These are phyloP conservation scores for Xylariales sp. DNA, from an alignment of 2,329 filamentous ascomycete species.

Conservation along the genomic window DNA sequence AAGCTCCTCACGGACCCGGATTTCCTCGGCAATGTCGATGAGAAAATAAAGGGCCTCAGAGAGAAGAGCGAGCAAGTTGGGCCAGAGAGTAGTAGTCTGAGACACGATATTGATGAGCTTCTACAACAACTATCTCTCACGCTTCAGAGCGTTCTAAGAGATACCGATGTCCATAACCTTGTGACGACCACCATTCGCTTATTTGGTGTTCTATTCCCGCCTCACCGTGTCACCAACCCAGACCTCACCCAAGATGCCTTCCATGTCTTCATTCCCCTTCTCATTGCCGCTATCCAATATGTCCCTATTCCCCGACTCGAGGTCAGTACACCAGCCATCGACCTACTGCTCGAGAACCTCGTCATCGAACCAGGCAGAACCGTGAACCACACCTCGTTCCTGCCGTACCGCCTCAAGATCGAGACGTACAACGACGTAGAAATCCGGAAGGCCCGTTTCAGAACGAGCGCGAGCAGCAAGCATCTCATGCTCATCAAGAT, in stretches of 20 bases:
- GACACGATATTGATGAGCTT: slow-evolving; percentile 78
- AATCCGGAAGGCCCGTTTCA: slow-evolving; percentile 79
- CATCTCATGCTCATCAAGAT: slow-evolving; percentile 82
- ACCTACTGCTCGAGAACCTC: slow-evolving; percentile 89
- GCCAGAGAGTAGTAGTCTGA: slow-evolving; percentile 74
- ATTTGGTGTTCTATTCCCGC: slow-evolving; percentile 75
- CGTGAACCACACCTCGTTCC: slow-evolving; percentile 86
- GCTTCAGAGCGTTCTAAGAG: slow-evolving; percentile 74
- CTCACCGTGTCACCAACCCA: slow-evolving; percentile 71
- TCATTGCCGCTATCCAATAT: slow-evolving; percentile 83
- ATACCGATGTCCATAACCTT: slow-evolving; percentile 78
- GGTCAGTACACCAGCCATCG: slow-evolving; percentile 82
- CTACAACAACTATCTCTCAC: slow-evolving; percentile 76
- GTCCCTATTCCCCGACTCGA: slow-evolving; percentile 93
- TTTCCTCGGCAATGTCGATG: slow-evolving; percentile 81
- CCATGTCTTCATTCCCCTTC: slow-evolving; percentile 82
- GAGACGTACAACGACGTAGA: slow-evolving; percentile 89
- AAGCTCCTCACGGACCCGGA: slow-evolving; percentile 85
- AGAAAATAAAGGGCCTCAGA: slow-evolving; percentile 63
- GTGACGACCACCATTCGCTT: slow-evolving; percentile 75
- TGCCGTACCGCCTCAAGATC: slow-evolving; percentile 84
- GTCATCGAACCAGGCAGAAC: slow-evolving; percentile 89
- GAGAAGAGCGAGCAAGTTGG: slow-evolving; percentile 71
- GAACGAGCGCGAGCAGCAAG: slow-evolving; percentile 73
- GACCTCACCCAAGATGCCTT: slow-evolving; percentile 80